phyloP scores from a whole-genome alignment of 140 eudicot species.

The Bidens hawaiensis region DNA sequence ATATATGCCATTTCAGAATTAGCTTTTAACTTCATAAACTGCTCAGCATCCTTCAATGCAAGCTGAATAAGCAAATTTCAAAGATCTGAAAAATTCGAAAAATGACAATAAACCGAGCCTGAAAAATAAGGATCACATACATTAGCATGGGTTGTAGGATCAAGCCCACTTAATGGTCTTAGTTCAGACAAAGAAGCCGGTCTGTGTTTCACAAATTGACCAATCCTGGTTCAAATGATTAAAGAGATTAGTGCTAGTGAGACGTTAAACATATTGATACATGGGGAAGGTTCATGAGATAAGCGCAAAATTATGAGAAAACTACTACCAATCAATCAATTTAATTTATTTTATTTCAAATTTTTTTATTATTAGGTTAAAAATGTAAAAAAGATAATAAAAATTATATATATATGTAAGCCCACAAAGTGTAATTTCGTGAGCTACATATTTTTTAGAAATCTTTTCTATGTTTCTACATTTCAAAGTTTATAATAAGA shows the following conservation, averaged over 20 bases:
- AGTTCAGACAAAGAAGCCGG: slow-evolving; percentile 71
- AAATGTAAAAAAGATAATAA: neutral
- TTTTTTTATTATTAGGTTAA: too few species aligned
- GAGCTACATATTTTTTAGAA: too few species aligned
- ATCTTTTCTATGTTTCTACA: too few species aligned
- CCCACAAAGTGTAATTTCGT: too few species aligned
- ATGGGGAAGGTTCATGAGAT: neutral
- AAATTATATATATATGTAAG: too few species aligned
- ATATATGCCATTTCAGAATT: slow-evolving; percentile 45
- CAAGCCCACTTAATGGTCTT: slow-evolving; percentile 87
- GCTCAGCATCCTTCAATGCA: slow-evolving; percentile 95
- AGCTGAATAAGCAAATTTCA: slow-evolving; percentile 45
- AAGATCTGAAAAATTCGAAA: neutral
- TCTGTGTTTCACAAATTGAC: slow-evolving; percentile 68
- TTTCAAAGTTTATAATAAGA: too few species aligned
- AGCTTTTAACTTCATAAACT: slow-evolving; percentile 47
- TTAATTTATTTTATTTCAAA: too few species aligned
- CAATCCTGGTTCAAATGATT: slow-evolving; percentile 41
- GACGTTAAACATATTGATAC: neutral
- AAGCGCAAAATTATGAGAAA: neutral
- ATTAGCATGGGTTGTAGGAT: slow-evolving; percentile 90
- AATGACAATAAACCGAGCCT: neutral
- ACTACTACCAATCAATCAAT: too few species aligned
- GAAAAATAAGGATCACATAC: slow-evolving; percentile 33
- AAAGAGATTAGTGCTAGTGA: slow-evolving; percentile 5